Evolutionary conservation across 305 asterid genomes (phyloP).

Genomic region (Fraxinus sp.): DNA sequence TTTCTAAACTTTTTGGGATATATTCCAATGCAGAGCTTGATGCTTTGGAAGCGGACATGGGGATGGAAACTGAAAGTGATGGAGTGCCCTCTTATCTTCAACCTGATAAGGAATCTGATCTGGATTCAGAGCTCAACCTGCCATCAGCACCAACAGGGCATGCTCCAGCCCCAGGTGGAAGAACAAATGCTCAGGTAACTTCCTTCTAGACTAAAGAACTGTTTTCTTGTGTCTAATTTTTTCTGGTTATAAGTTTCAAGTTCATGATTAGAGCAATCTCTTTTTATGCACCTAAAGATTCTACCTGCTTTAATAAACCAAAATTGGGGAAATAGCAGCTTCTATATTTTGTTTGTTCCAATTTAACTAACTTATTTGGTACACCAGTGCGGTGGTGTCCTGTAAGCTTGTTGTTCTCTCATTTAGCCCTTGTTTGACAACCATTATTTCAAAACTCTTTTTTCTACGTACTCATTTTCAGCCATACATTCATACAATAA

Average conservation of each 20-base stretch:
- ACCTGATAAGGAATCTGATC: conserved; percentile 69
- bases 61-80: conserved; percentile 75
- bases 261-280: neutral
- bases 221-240: neutral
- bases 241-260: neutral
- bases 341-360: neutral
- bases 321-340: neutral
- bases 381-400: neutral
- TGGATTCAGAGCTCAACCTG: conserved; percentile 72
- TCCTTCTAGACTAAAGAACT: conserved; percentile 15
- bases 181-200: conserved; percentile 64
- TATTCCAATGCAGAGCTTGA: conserved; percentile 68
- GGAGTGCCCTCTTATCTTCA: conserved; percentile 93
- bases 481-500: no score
- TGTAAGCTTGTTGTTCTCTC: neutral
- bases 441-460: no score
- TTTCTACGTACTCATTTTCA: no score
- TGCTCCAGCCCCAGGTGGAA: conserved; percentile 49
- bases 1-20: neutral
- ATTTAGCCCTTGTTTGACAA: neutral
- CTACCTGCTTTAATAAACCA: neutral
- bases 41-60: conserved; percentile 98
- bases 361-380: neutral
- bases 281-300: neutral
- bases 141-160: conserved; percentile 86